Percentiles rank a stretch among this genome's conserved stretches.
Evolutionary conservation across 306 rosid species (phyloP).

Genomic region (Fragaria vesca): DNA sequence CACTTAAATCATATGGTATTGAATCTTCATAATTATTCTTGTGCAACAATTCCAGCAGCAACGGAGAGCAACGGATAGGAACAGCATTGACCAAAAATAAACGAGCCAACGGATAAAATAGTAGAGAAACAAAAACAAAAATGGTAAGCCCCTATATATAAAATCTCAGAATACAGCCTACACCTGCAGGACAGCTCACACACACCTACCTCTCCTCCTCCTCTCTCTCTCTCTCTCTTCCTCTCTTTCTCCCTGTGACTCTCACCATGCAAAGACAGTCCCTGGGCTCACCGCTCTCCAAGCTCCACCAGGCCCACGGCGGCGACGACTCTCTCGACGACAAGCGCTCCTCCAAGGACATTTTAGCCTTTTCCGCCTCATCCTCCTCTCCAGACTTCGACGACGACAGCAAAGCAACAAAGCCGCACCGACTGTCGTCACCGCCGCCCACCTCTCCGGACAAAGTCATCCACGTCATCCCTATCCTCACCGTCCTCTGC

Average conservation of each 20-base stretch:
- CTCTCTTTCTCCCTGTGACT: conserved; percentile 20
- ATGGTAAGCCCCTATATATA: background rate
- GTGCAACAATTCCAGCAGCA: background rate
- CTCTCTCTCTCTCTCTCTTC: conserved; percentile 13
- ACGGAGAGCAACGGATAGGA: background rate
- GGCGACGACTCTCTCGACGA: conserved; percentile 35
- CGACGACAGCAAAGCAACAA: conserved; percentile 39
- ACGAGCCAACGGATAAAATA: background rate
- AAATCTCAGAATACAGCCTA: background rate
- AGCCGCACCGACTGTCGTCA: conserved; percentile 57
- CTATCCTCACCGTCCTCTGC: conserved; percentile 79
- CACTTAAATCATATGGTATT: background rate
- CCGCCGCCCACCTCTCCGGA: conserved; percentile 54
- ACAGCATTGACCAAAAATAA: background rate
- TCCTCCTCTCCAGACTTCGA: conserved; percentile 7
- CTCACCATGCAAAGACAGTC: conserved; percentile 88
- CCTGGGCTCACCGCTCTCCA: conserved; percentile 74
- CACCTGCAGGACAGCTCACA: background rate
- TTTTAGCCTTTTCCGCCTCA: conserved; percentile 13
- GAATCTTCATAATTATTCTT: background rate
- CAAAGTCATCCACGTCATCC: conserved; percentile 78
- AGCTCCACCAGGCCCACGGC: conserved; percentile 59
- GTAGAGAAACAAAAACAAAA: background rate
- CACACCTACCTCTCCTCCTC: too few relatives aligned
- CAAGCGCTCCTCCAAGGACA: conserved; percentile 38